Evolutionary conservation across 257 asterid genomes (phyloP).

Genomic region (Rhazya stricta): DNA sequence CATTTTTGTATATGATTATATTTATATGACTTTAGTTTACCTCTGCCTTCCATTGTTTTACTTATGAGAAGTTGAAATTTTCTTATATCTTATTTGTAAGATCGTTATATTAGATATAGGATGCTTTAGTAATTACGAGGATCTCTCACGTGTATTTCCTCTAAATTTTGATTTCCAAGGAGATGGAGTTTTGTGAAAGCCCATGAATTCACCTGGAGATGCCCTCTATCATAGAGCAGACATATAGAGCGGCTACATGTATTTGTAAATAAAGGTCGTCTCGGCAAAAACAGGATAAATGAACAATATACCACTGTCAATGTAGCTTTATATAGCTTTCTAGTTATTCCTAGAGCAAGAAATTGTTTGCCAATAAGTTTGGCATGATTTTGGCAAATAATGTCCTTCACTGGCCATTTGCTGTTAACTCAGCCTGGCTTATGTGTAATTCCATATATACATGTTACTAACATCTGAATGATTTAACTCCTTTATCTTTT

Average conservation of each 20-base stretch:
- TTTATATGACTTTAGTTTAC: not conserved
- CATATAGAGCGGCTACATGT: not conserved
- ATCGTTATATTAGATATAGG: not conserved
- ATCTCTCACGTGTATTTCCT: not conserved
- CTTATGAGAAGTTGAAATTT: not conserved
- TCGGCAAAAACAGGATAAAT: not conserved
- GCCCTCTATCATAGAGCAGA: not conserved
- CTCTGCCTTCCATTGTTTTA: not conserved
- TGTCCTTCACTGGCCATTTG: not conserved
- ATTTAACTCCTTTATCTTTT: not conserved
- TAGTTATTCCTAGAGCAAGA: not conserved
- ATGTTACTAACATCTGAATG: not conserved
- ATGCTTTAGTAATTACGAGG: not conserved
- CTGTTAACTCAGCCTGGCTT: not conserved
- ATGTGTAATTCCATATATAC: not conserved
- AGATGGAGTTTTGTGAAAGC: slow-evolving; percentile 19
- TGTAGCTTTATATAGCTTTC: not conserved
- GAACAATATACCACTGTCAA: not conserved
- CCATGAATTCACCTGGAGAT: slow-evolving; percentile 9
- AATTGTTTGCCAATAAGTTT: not conserved
- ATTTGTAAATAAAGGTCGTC: slow-evolving; percentile 13
- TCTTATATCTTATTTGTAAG: not conserved
- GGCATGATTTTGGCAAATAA: not conserved
- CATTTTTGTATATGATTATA: not conserved
- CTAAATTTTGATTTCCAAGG: slow-evolving; percentile 8